A percentile compares a stretch with the other conserved stretches of the same genome.
Evolutionary conservation across 2,329 filamentous ascomycete species (phyloP).

Genomic region (Fusarium drepaniforme): DNA sequence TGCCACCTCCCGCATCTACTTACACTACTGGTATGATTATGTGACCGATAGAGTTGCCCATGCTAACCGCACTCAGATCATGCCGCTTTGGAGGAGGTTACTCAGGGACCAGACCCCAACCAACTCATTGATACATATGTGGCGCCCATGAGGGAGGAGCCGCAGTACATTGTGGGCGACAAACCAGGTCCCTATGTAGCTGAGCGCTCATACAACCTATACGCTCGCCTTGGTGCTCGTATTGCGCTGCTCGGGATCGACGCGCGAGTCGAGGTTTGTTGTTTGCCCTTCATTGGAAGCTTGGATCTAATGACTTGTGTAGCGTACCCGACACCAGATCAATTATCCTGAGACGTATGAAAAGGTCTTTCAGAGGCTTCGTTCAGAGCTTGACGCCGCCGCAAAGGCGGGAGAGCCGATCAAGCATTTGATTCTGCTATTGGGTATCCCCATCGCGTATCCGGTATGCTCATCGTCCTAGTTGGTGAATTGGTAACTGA

Average conservation of each 20-base stretch:
- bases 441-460: conserved; percentile 90
- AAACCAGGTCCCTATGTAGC: conserved; percentile 89
- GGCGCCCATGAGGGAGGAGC: conserved; percentile 64
- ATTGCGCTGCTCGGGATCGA: conserved; percentile 91
- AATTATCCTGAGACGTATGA: conserved; percentile 96
- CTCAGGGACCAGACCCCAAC: conserved; percentile 73
- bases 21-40: conserved; percentile 67
- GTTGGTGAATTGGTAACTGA: conserved; percentile 14
- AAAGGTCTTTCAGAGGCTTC: conserved; percentile 81
- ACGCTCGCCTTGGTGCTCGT: conserved; percentile 83
- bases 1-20: conserved; percentile 86
- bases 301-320: conserved; percentile 57
- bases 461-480: conserved; percentile 65
- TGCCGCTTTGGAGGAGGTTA: conserved; percentile 38
- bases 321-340: conserved; percentile 90
- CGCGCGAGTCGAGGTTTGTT: conserved; percentile 83
- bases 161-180: conserved; percentile 83
- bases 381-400: conserved; percentile 78
- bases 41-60: not conserved
- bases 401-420: conserved; percentile 79
- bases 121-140: conserved; percentile 85
- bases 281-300: not conserved
- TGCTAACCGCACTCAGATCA: conserved; percentile 39
- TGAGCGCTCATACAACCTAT: conserved; percentile 88
- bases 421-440: conserved; percentile 86